Percentiles rank a stretch among this genome's conserved stretches.
Evolutionary conservation across 305 asterid species (phyloP).

Genomic region (Rubia balearica): DNA sequence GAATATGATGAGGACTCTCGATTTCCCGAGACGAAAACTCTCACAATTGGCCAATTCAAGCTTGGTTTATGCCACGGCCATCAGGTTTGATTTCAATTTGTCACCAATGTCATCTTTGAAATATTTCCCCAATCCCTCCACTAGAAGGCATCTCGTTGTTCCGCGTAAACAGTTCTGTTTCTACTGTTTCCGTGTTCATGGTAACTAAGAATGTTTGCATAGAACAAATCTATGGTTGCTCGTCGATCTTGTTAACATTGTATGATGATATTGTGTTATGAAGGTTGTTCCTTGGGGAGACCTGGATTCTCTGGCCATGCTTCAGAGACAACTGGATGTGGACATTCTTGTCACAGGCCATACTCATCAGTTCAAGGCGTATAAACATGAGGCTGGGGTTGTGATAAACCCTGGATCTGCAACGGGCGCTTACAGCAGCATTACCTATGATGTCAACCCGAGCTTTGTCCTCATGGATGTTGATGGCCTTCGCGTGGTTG

Average conservation of each 20-base stretch:
- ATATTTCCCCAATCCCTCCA: background rate
- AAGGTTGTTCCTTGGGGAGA: conserved; percentile 99
- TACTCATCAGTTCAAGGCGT: conserved; percentile 94
- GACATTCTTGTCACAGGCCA: conserved; percentile 95
- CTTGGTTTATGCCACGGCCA: conserved; percentile 97
- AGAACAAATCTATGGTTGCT: background rate
- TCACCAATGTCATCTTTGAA: too few relatives aligned
- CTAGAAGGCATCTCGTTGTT: background rate
- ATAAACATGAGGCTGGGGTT: conserved; percentile 97
- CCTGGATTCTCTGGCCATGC: conserved; percentile 92
- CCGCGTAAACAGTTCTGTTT: background rate
- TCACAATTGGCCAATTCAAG: conserved; percentile 92
- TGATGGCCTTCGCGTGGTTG: conserved; percentile 90
- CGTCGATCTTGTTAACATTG: background rate
- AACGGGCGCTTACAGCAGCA: conserved; percentile 97
- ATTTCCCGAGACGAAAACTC: conserved; percentile 84
- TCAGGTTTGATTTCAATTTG: conserved; percentile 55
- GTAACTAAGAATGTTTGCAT: too few relatives aligned
- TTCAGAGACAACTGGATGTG: conserved; percentile 93
- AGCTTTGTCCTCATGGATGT: conserved; percentile 98
- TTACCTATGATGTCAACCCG: conserved; percentile 93
- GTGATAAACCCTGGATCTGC: conserved; percentile 98
- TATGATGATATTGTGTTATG: background rate
- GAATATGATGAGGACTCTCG: conserved; percentile 87
- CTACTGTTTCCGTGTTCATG: too few relatives aligned